Evolutionary conservation across 805 yeast species (phyloP), one percentile per base, ranked within the genome.

Genomic region (Cyberlindnera veronae): DNA sequence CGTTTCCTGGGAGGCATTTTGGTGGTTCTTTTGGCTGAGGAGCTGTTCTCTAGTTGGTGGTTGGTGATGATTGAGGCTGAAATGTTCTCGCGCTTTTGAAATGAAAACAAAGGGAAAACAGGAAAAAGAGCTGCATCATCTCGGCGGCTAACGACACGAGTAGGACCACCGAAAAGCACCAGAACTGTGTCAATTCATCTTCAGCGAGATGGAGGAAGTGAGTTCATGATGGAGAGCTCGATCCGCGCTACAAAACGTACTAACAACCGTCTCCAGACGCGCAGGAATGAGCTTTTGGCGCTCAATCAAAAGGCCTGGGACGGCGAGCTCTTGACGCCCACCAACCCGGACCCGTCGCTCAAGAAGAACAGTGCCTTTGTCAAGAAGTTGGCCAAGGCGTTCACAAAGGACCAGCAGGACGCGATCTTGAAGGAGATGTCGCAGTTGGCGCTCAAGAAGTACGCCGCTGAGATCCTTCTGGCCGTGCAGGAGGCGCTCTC

Each of bases 291-390:
- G 29, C 46, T 51, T 15, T 32, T 38, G 10, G 11, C 5, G 22
- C 18, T 12, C 15, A 57, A 57, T 29, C 20, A 31, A 0, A 41
- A 40, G 1, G 59, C 59, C 2, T 57, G 60, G 61, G 37, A 26
- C 1, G 50, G 49, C 5, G 46, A 41, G 17, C 40, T 46, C 2
- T 10, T 19, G 7, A 53, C 44, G 19, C 44, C 49, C 2, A n/a
- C 42, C 13, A 36, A 50, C 9, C 59, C 79, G 9, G 96, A 89
- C 56, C 68, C 95, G 0, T 82, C 90, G 41, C 66, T 89, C 49
- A 89, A 89, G 67, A 85, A 82, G 58, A 86, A 90, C 56, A 77
- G 87, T 4, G 83, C 88, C 0, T 84, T 86, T 54, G 79, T 88
- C 36, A 84, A 81, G 57, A 83, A 82, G 51, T 56, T 89, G 37